Evolutionary conservation across 2,329 filamentous ascomycete species (phyloP).

Genomic region (Neonectria coccinea): DNA sequence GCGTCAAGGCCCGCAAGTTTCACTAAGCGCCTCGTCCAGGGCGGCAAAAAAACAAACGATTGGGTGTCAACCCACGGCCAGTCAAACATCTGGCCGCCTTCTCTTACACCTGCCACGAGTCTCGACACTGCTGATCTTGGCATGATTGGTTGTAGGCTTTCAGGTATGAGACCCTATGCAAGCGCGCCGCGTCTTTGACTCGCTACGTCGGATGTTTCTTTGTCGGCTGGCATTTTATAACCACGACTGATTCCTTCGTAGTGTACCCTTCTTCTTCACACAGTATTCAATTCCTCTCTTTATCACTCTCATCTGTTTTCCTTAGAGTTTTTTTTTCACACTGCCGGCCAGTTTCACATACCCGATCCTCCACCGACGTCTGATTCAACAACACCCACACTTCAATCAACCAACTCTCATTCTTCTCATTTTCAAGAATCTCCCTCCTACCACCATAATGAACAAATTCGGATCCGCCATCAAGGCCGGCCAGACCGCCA

Average conservation of each 20-base stretch:
- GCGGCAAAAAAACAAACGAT: constrained; percentile 38
- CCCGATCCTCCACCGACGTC: neutral
- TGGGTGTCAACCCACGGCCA: constrained; percentile 27
- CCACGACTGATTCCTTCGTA: neutral
- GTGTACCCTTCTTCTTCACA: constrained; percentile 7
- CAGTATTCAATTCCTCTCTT: constrained; percentile 16
- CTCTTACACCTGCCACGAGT: neutral
- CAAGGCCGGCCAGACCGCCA: constrained; percentile 50
- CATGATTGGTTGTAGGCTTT: constrained; percentile 35
- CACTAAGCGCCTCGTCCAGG: constrained; percentile 40
- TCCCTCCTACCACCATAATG: constrained; percentile 40
- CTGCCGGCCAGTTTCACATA: constrained; percentile 36
- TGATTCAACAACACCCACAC: neutral
- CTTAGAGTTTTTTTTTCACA: constrained; percentile 13
- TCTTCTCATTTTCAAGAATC: neutral
- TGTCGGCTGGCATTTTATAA: constrained; percentile 4
- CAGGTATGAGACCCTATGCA: neutral
- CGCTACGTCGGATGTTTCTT: constrained; percentile 3
- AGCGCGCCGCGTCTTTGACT: constrained; percentile 12
- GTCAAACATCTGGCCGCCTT: constrained; percentile 22
- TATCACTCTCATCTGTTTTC: constrained; percentile 13
- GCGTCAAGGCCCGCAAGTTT: constrained; percentile 30
- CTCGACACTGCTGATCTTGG: constrained; percentile 8
- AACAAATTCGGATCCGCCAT: constrained; percentile 47
- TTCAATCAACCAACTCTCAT: neutral